Percentiles rank a stretch among this genome's conserved stretches.
phyloP scores from a whole-genome alignment of 2,329 filamentous ascomycete genomes.

The Paecilomyces niveus region DNA sequence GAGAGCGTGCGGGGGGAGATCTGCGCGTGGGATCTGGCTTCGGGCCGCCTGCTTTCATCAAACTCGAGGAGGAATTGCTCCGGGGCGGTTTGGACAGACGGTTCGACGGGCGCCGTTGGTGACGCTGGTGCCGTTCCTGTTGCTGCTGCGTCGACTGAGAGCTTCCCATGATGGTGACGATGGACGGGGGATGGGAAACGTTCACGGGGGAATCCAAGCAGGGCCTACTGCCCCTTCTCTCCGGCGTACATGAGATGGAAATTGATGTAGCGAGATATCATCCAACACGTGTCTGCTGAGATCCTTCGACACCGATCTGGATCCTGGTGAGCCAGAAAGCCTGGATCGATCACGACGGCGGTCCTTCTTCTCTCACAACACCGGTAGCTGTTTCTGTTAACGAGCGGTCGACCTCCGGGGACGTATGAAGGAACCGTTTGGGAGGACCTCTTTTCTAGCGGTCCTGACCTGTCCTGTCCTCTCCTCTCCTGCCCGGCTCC shows the following conservation, averaged over 20 bases:
- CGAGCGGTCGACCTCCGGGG: neutral
- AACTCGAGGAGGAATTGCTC: constrained; percentile 13
- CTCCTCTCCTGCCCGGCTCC: neutral
- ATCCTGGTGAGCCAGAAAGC: neutral
- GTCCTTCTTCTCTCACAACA: neutral
- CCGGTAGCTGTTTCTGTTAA: no score
- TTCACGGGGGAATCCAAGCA: neutral
- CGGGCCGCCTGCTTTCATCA: constrained; percentile 9
- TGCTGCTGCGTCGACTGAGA: constrained; percentile 24
- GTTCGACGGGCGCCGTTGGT: constrained; percentile 26
- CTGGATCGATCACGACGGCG: neutral
- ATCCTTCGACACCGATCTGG: neutral
- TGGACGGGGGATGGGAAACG: neutral
- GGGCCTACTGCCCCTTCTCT: neutral
- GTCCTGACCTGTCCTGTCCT: neutral
- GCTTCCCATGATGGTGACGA: constrained; percentile 27
- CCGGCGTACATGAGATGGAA: neutral
- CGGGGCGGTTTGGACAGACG: constrained; percentile 31
- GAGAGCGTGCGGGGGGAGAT: constrained; percentile 8
- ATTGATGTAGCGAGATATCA: neutral
- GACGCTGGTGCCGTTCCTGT: constrained; percentile 23
- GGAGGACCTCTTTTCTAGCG: neutral
- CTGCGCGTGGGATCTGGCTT: constrained; percentile 3
- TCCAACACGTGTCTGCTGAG: neutral
- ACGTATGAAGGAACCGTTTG: neutral